Percentiles rank a stretch among this genome's conserved stretches.
Evolutionary conservation across 2,329 filamentous ascomycete genomes (phyloP).

Genomic region (Penicillium vulpinum): DNA sequence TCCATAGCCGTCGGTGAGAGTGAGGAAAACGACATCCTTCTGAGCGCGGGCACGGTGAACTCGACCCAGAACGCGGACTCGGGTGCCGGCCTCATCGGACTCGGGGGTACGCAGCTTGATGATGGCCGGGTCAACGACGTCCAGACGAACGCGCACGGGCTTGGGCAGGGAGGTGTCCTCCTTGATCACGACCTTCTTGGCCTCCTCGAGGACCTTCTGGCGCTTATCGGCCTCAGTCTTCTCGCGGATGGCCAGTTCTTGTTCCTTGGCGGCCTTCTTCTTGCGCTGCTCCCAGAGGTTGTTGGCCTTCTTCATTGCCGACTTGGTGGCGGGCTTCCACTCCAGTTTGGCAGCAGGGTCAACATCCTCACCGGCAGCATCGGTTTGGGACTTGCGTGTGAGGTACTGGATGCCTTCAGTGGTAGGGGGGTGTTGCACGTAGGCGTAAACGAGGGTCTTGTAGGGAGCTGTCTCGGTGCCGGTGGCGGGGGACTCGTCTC

Average conservation of each 20-base stretch:
- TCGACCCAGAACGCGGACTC: slow-evolving; percentile 77
- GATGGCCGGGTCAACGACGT: slow-evolving; percentile 63
- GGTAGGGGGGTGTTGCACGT: slow-evolving; percentile 66
- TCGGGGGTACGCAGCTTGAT: slow-evolving; percentile 56
- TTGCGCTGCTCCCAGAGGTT: slow-evolving; percentile 72
- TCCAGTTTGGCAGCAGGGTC: slow-evolving; percentile 64
- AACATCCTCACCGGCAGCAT: slow-evolving; percentile 59
- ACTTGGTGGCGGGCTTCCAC: slow-evolving; percentile 83
- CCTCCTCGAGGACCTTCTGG: slow-evolving; percentile 72
- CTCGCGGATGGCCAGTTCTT: slow-evolving; percentile 69
- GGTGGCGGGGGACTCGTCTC: slow-evolving; percentile 65
- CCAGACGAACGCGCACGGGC: slow-evolving; percentile 73
- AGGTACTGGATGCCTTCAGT: slow-evolving; percentile 63
- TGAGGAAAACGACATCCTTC: slow-evolving; percentile 83
- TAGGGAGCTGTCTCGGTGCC: slow-evolving; percentile 74
- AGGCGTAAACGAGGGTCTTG: slow-evolving; percentile 77
- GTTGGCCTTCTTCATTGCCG: slow-evolving; percentile 80
- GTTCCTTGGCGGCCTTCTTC: slow-evolving; percentile 80
- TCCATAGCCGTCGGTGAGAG: slow-evolving; percentile 80
- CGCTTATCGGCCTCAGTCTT: slow-evolving; percentile 72
- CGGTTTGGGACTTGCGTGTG: slow-evolving; percentile 66
- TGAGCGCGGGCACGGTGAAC: slow-evolving; percentile 80
- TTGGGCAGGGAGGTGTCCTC: slow-evolving; percentile 73
- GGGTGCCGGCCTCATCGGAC: slow-evolving; percentile 65
- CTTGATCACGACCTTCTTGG: slow-evolving; percentile 71